A percentile compares a stretch with the other conserved stretches of the same genome.
These are phyloP conservation scores for Paracoccidioides lutzii DNA, from an alignment of 2,329 filamentous ascomycete genomes.

Conservation along the genomic window DNA sequence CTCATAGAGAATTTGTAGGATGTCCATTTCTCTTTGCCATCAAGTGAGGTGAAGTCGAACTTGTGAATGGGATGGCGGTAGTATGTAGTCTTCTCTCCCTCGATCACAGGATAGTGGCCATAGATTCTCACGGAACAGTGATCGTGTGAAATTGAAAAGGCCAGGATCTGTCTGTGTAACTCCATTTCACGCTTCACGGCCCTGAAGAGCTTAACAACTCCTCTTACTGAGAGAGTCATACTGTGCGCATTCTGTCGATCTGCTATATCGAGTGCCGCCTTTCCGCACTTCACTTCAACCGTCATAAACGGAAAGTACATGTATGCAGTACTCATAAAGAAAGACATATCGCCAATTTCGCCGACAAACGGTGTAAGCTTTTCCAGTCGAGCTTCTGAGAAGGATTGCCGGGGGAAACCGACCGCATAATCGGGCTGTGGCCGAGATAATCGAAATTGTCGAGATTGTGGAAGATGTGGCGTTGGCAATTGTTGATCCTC, in stretches of 20 bases:
- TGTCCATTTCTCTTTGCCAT: background rate
- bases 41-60: background rate
- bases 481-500: background rate
- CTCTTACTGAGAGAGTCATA: slow-evolving; percentile 25
- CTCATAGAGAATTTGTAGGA: background rate
- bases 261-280: slow-evolving; percentile 15
- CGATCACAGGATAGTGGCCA: slow-evolving; percentile 1
- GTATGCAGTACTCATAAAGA: slow-evolving; percentile 2
- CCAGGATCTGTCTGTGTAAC: too few relatives aligned
- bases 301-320: slow-evolving; percentile 19
- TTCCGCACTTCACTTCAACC: slow-evolving; percentile 16
- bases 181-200: slow-evolving; percentile 17
- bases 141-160: background rate
- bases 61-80: background rate
- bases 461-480: background rate
- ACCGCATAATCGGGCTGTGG: slow-evolving; percentile 27
- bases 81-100: background rate
- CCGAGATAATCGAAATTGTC: slow-evolving; percentile 9
- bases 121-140: background rate
- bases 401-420: slow-evolving; percentile 22
- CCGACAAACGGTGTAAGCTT: slow-evolving; percentile 27
- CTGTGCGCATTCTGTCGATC: slow-evolving; percentile 21
- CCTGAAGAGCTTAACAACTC: too few relatives aligned
- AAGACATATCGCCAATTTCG: slow-evolving; percentile 4
- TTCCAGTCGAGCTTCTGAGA: slow-evolving; percentile 21